These are phyloP conservation scores for Hypoxylon subgilvum DNA, from an alignment of 495 filamentous ascomycete genomes.

Conservation along the genomic window DNA sequence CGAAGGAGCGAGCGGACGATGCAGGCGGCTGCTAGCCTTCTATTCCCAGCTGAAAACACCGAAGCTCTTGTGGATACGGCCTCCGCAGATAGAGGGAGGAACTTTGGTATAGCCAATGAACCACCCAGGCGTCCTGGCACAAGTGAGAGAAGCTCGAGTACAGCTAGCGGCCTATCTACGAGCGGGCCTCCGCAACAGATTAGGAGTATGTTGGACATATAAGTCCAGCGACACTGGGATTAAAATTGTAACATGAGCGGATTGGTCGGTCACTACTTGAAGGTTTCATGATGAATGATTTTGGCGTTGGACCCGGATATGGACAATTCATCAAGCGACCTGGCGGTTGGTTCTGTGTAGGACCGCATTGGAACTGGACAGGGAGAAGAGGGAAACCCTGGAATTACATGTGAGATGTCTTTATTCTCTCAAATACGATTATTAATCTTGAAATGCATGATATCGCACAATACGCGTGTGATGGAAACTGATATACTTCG, in stretches of 20 bases:
- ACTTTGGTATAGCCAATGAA: slow-evolving; percentile 9
- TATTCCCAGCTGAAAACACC: slow-evolving; percentile 44
- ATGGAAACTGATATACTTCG: too few relatives aligned
- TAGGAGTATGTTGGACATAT: slow-evolving; percentile 66
- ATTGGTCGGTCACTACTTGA: slow-evolving; percentile 15
- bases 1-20: slow-evolving; percentile 46
- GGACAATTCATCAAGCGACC: slow-evolving; percentile 7
- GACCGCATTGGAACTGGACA: slow-evolving; percentile 4
- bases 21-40: slow-evolving; percentile 40
- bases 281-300: slow-evolving; percentile 19
- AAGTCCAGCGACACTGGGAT: slow-evolving; percentile 15
- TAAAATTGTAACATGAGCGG: neutral
- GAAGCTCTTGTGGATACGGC: slow-evolving; percentile 41
- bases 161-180: slow-evolving; percentile 41
- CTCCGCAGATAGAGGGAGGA: slow-evolving; percentile 37
- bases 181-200: slow-evolving; percentile 54
- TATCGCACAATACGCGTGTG: neutral
- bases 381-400: neutral
- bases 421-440: neutral
- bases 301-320: slow-evolving; percentile 16
- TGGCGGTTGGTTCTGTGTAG: neutral
- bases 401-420: neutral
- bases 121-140: slow-evolving; percentile 12
- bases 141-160: slow-evolving; percentile 44
- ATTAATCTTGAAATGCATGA: neutral